These are phyloP conservation scores for Claviceps humidiphila DNA, from an alignment of 2,329 filamentous ascomycete species.

Conservation along the genomic window DNA sequence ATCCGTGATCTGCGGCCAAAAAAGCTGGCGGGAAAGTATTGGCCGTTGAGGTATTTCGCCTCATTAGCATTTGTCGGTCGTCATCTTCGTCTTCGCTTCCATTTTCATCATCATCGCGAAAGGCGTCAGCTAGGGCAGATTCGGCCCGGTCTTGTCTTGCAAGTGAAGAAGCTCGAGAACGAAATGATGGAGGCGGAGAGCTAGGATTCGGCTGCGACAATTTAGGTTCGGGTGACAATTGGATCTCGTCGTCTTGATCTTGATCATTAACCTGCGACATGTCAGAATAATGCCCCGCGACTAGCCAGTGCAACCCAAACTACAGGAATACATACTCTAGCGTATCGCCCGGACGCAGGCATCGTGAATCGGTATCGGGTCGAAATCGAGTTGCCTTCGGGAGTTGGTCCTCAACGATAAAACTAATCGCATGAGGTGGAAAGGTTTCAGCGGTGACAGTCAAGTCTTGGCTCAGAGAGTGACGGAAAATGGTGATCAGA, in stretches of 20 bases:
- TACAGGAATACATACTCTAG: constrained; percentile 33
- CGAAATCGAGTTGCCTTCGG: neutral
- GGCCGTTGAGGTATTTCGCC: constrained; percentile 36
- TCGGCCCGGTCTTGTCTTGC: constrained; percentile 42
- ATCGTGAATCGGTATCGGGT: constrained; percentile 21
- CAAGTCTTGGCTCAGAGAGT: neutral
- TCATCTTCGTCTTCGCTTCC: constrained; percentile 62
- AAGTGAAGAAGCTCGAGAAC: constrained; percentile 58
- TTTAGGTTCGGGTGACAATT: constrained; percentile 18
- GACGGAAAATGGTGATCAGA: neutral
- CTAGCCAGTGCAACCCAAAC: no score
- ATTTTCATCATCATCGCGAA: constrained; percentile 75
- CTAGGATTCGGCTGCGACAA: constrained; percentile 30
- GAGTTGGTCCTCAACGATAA: neutral
- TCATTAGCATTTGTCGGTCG: constrained; percentile 77
- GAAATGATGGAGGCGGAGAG: constrained; percentile 73
- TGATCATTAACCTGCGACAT: constrained; percentile 41
- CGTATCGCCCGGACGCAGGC: constrained; percentile 35
- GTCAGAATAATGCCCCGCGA: neutral
- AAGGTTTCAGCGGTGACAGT: neutral
- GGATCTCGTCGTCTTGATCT: constrained; percentile 31
- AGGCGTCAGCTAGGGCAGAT: constrained; percentile 79
- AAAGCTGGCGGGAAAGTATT: constrained; percentile 9
- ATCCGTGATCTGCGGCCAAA: neutral
- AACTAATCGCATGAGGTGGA: neutral